phyloP scores from a whole-genome alignment of 2,329 filamentous ascomycete genomes.

The Colletotrichum zoysiae region DNA sequence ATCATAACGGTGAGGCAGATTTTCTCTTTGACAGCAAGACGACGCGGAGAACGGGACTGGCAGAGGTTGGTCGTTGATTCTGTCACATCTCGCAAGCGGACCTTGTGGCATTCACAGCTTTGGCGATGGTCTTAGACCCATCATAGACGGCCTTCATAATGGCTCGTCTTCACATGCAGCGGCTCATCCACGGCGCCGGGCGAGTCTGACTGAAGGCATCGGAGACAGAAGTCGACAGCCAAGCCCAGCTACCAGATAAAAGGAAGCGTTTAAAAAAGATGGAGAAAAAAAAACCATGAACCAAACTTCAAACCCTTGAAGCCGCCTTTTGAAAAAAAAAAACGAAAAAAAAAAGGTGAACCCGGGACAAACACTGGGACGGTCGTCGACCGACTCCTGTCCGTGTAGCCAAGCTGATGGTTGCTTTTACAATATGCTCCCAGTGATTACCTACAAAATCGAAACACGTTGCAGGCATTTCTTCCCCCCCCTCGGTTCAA shows the following conservation, averaged over 20 bases:
- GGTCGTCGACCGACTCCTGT: constrained; percentile 2
- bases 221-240: not conserved
- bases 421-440: no score
- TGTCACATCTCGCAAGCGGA: not conserved
- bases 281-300: no score
- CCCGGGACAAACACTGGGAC: constrained; percentile 16
- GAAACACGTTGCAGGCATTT: no score
- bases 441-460: no score
- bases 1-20: not conserved
- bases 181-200: not conserved
- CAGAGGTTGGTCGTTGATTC: not conserved
- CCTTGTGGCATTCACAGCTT: not conserved
- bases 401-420: not conserved
- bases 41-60: no score
- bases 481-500: no score
- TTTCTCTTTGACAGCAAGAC: not conserved
- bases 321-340: not conserved
- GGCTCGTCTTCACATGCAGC: not conserved
- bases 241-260: constrained; percentile 23
- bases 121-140: not conserved
- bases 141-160: not conserved
- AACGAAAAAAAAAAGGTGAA: not conserved
- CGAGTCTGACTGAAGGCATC: not conserved
- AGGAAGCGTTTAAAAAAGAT: not conserved
- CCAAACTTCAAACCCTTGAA: constrained; percentile 1